These are phyloP conservation scores for Gymnopilus dilepis DNA, from an alignment of 768 basidiomycete genomes.

Conservation along the genomic window DNA sequence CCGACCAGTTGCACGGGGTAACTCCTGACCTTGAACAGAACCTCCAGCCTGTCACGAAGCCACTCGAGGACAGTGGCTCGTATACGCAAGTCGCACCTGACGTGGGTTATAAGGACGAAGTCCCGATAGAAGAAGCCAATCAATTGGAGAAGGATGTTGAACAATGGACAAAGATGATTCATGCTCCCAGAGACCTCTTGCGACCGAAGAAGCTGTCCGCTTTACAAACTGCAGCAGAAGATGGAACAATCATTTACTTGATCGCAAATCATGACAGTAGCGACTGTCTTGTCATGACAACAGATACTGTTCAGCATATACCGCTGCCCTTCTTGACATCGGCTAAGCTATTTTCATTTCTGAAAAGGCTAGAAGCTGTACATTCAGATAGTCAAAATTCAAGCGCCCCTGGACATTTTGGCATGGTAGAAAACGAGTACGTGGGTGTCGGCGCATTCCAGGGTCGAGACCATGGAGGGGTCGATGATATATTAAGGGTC, in stretches of 20 bases:
- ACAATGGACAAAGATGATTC: slow-evolving; percentile 10
- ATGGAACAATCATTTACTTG: slow-evolving; percentile 12
- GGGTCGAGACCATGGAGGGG: no score
- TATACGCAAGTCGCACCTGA: neutral
- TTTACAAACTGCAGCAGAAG: slow-evolving; percentile 9
- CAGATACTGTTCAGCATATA: neutral
- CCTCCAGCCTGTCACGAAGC: slow-evolving; percentile 2
- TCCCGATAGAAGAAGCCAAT: slow-evolving; percentile 8
- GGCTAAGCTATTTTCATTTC: no score
- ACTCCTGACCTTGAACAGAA: slow-evolving; percentile 10
- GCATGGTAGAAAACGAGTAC: no score
- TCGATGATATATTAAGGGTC: no score
- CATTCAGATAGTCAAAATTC: no score
- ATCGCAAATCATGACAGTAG: slow-evolving; percentile 11
- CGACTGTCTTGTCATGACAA: slow-evolving; percentile 16
- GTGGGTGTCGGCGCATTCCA: no score
- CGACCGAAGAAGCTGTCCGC: slow-evolving; percentile 3
- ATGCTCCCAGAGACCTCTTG: slow-evolving; percentile 18
- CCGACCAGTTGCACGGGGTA: slow-evolving; percentile 10
- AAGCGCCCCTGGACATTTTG: no score
- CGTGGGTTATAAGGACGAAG: slow-evolving; percentile 5
- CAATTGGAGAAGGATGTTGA: slow-evolving; percentile 9
- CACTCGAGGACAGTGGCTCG: slow-evolving; percentile 12
- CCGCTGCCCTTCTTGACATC: no score
- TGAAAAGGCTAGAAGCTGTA: no score